A percentile compares a stretch with the other conserved stretches of the same genome.
These are phyloP conservation scores for Luffa aegyptiaca DNA, from an alignment of 306 rosid species.

Conservation along the genomic window DNA sequence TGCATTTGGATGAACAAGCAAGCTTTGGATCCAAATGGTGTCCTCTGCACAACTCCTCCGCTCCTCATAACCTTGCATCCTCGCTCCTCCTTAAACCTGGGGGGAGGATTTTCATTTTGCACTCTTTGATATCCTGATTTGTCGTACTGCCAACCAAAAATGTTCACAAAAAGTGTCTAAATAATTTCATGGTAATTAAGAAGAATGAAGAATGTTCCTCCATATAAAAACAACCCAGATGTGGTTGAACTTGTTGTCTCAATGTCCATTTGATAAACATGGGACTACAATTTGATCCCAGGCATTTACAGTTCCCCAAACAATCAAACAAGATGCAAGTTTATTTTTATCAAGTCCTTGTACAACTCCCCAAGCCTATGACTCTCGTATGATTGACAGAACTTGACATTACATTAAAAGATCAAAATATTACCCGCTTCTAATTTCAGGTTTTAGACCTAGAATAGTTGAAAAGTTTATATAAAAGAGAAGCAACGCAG, in stretches of 20 bases:
- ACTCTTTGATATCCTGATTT: constrained; percentile 42
- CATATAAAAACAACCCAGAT: neutral
- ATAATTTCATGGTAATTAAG: neutral
- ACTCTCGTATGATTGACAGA: neutral
- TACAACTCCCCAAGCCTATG: neutral
- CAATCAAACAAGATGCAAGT: neutral
- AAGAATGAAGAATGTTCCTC: neutral
- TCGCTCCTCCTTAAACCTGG: constrained; percentile 30
- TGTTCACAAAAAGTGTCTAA: too few relatives aligned
- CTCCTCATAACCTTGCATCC: constrained; percentile 5
- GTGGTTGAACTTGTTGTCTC: neutral
- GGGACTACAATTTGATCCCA: neutral
- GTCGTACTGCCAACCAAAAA: constrained; percentile 29
- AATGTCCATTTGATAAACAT: too few relatives aligned
- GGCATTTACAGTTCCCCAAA: neutral
- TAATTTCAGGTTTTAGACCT: neutral
- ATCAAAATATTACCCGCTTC: neutral
- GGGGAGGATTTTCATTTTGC: constrained; percentile 32
- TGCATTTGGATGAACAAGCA: constrained; percentile 45
- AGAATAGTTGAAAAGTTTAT: neutral
- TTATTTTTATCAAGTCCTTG: neutral
- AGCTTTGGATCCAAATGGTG: constrained; percentile 42
- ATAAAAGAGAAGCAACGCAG: too few relatives aligned
- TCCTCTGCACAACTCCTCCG: constrained; percentile 25
- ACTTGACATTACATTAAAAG: neutral